These are phyloP conservation scores for Elsinoe batatas DNA, from an alignment of 2,329 filamentous ascomycete genomes.

Conservation along the genomic window DNA sequence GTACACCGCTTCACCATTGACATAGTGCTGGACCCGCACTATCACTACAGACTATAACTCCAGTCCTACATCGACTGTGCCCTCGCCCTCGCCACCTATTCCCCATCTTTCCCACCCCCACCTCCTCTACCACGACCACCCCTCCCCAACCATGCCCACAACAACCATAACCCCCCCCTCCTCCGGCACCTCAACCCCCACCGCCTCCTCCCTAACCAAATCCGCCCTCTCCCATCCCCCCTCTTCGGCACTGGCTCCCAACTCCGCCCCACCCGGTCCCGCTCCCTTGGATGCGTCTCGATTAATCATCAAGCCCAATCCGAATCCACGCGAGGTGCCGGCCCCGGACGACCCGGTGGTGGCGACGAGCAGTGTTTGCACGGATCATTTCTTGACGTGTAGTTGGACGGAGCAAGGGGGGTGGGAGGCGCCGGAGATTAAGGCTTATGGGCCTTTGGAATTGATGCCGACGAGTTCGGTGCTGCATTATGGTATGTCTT, in stretches of 20 bases:
- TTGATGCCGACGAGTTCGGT: constrained; percentile 73
- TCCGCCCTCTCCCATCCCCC: constrained; percentile 28
- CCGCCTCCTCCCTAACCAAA: constrained; percentile 27
- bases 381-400: constrained; percentile 81
- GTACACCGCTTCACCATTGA: no score
- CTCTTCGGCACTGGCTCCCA: constrained; percentile 16
- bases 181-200: constrained; percentile 27
- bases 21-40: no score
- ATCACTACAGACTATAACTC: no score
- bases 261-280: constrained; percentile 18
- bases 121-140: neutral
- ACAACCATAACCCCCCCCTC: constrained; percentile 24
- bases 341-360: constrained; percentile 31
- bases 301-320: constrained; percentile 33
- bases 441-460: constrained; percentile 65
- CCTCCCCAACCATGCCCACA: neutral
- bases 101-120: neutral
- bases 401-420: constrained; percentile 56
- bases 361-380: constrained; percentile 41
- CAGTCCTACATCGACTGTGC: no score
- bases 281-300: constrained; percentile 37
- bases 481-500: constrained; percentile 54
- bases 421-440: constrained; percentile 64
- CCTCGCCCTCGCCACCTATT: no score
- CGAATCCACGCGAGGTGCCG: constrained; percentile 33